Percentiles rank a stretch among this genome's conserved stretches.
These are phyloP conservation scores for Pezizomycotina sp. DNA, from an alignment of 2,329 filamentous ascomycete species.

Conservation along the genomic window DNA sequence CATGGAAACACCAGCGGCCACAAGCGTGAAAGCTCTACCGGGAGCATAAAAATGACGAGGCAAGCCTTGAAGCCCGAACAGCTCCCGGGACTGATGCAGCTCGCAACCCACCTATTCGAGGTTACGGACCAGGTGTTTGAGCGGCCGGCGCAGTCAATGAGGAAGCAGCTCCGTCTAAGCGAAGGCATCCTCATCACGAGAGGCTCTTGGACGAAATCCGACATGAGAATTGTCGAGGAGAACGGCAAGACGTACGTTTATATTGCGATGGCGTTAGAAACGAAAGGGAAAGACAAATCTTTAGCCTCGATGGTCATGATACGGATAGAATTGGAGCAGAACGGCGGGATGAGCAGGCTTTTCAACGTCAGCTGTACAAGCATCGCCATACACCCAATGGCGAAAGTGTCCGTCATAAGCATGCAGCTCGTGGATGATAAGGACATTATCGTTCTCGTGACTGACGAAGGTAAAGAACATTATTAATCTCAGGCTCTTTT, in stretches of 20 bases:
- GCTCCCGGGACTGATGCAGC: slow-evolving; percentile 22
- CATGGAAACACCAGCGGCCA: slow-evolving; percentile 12
- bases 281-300: too few relatives aligned
- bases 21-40: slow-evolving; percentile 14
- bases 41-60: slow-evolving; percentile 3
- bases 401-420: slow-evolving; percentile 19
- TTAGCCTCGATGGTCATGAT: slow-evolving; percentile 21
- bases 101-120: slow-evolving; percentile 22
- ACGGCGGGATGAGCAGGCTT: slow-evolving; percentile 24
- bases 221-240: slow-evolving; percentile 22
- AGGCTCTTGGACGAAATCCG: slow-evolving; percentile 19
- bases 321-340: slow-evolving; percentile 22
- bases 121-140: slow-evolving; percentile 24
- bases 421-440: slow-evolving; percentile 25
- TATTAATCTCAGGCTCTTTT: too few relatives aligned
- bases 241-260: slow-evolving; percentile 14
- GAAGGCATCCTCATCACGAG: slow-evolving; percentile 22
- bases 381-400: slow-evolving; percentile 9
- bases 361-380: slow-evolving; percentile 23
- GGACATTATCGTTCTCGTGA: slow-evolving; percentile 22
- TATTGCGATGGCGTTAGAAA: too few relatives aligned
- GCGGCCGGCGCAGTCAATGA: slow-evolving; percentile 25
- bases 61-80: slow-evolving; percentile 7
- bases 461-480: slow-evolving; percentile 22
- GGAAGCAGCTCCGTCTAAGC: slow-evolving; percentile 23